phyloP scores from a whole-genome alignment of 1,284 basidiomycete species.

The Austroboletus rostrupii region DNA sequence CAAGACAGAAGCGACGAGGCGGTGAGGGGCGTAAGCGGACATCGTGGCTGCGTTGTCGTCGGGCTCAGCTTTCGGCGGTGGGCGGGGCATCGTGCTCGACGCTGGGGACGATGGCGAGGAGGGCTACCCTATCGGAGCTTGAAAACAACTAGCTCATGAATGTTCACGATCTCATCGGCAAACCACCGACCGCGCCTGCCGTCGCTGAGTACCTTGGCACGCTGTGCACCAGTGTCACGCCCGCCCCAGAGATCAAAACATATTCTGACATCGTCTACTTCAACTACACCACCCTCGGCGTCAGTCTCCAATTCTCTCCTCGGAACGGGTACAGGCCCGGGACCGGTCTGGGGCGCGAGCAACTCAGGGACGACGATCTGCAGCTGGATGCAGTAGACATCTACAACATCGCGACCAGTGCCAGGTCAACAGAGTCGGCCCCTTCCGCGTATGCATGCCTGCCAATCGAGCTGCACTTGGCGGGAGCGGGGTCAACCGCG shows the following conservation, averaged over 20 bases:
- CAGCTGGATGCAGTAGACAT: slow-evolving; percentile 73
- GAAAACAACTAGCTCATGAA: slow-evolving; percentile 17
- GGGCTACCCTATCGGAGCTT: slow-evolving; percentile 19
- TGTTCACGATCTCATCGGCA: slow-evolving; percentile 42
- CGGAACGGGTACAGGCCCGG: slow-evolving; percentile 56
- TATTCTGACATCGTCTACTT: slow-evolving; percentile 83
- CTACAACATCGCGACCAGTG: slow-evolving; percentile 56
- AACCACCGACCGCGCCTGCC: slow-evolving; percentile 40
- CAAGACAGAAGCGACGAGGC: not conserved
- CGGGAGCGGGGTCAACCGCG: slow-evolving; percentile 36
- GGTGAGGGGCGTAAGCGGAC: slow-evolving; percentile 1
- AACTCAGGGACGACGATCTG: slow-evolving; percentile 49
- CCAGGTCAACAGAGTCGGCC: slow-evolving; percentile 38
- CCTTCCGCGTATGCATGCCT: slow-evolving; percentile 55
- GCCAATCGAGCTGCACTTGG: slow-evolving; percentile 44
- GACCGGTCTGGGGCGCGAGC: slow-evolving; percentile 40
- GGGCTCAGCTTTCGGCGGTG: slow-evolving; percentile 20
- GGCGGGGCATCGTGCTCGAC: slow-evolving; percentile 27
- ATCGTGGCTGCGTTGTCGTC: slow-evolving; percentile 5
- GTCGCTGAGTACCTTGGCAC: slow-evolving; percentile 42
- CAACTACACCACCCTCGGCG: slow-evolving; percentile 74
- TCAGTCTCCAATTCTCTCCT: slow-evolving; percentile 73
- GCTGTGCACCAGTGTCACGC: slow-evolving; percentile 31
- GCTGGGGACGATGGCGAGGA: slow-evolving; percentile 1
- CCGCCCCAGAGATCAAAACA: slow-evolving; percentile 62